Base-by-base conservation (phyloP, 805 yeast genomes). In the Barnettozyma botsteinii region DNA sequence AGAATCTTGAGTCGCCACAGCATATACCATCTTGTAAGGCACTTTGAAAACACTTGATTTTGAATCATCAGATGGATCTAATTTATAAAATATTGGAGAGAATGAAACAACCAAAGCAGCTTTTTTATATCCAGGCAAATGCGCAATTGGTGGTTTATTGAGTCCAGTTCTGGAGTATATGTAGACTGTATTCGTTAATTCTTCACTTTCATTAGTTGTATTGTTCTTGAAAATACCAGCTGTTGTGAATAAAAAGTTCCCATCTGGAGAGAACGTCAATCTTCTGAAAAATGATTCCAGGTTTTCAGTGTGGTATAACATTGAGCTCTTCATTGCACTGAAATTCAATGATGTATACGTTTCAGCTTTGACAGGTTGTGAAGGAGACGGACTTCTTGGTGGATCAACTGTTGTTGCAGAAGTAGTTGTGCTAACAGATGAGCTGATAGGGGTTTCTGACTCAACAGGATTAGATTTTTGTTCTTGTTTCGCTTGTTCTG, bases 1-100 rank as follows among this genome's bases (percentile, higher is more conserved):
- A 12, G 89, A 73, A 56, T 86, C 96, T 42, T 85, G 88, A 0
- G 97, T 89, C 0, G 96, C 98, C 15, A 93, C 83, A 0, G 97
- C 98, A 64, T 84, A 89, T 1, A 91, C 64, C 77, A 93, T 74
- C 46, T 87, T 75, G 55, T 93, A 88, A 1, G 86, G 83, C 33
- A 89, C 60, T 5, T 66, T 61, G 45, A 86, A 72, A 12, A 70
- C 71, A 2, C 66, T 36, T 18, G 39, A 18, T 35, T 38, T 29
- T 0, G 7, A 6, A 7, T 27, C 24, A n/a, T 28, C 24, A 18
- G 12, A 5, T 1, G 13, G 44, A 13, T 59, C 50, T 26, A 69
- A 60, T 41, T 66, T 62, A 56, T 80, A 89, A 26, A 71, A 56
- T 2, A 73, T 61, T 0, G 95, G 95, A 28, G 81, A 81, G 60